Conservation (phyloP, 164 flowering plant species). For the Kingdonia uniflora region DNA sequence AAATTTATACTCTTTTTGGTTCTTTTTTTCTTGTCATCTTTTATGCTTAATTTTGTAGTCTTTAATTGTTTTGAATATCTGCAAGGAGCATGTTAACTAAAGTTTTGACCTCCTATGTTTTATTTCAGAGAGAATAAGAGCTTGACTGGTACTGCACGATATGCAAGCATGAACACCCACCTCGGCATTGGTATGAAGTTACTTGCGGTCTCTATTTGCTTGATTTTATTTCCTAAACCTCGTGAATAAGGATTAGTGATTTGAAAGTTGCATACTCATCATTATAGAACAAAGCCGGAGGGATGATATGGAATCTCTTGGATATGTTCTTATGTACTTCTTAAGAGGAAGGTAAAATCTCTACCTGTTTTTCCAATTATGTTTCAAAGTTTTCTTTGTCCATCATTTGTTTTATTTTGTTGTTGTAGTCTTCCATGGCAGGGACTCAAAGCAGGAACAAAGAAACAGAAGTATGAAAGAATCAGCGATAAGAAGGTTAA, state of each 20-base stretch:
- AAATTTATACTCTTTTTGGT: too few relatives aligned
- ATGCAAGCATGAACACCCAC: constrained; percentile 95
- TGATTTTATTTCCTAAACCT: too few relatives aligned
- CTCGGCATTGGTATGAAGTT: constrained; percentile 71
- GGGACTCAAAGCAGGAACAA: constrained; percentile 90
- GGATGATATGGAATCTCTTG: constrained; percentile 93
- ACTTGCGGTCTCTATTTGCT: too few relatives aligned
- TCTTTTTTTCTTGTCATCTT: too few relatives aligned
- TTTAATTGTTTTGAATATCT: too few relatives aligned
- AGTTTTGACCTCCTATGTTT: not conserved
- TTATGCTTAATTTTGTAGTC: too few relatives aligned
- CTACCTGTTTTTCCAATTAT: not conserved
- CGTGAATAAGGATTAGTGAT: too few relatives aligned
- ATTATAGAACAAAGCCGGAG: constrained; percentile 85
- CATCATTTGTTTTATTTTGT: not conserved
- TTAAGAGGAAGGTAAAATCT: constrained; percentile 68
- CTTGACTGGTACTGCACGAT: constrained; percentile 95
- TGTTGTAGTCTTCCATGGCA: constrained; percentile 82
- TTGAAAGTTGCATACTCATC: too few relatives aligned
- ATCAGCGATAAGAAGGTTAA: constrained; percentile 82
- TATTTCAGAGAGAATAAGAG: constrained; percentile 79
- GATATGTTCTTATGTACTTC: constrained; percentile 88
- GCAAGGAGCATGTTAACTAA: too few relatives aligned
- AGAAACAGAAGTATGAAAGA: constrained; percentile 87
- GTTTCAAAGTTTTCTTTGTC: not conserved